These are phyloP conservation scores for Parathielavia hyrcaniae DNA, from an alignment of 495 filamentous ascomycete genomes.

Conservation along the genomic window DNA sequence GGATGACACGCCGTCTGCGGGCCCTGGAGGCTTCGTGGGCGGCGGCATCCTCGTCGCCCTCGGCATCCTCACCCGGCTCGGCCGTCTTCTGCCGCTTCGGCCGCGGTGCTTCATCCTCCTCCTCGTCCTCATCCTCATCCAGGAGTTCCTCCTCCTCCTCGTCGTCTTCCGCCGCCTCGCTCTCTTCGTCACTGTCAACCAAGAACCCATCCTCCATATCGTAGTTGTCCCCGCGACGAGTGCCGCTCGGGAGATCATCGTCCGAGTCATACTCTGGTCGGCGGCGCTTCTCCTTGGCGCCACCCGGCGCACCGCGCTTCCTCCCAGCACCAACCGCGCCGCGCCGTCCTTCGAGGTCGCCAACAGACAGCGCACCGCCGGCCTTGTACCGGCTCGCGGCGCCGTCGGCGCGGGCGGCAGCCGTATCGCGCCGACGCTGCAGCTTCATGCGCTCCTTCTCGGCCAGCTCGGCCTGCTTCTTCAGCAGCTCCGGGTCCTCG, in stretches of 20 bases:
- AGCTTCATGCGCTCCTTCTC: slow-evolving; percentile 65
- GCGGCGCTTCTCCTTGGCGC: slow-evolving; percentile 39
- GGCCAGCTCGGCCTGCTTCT: slow-evolving; percentile 64
- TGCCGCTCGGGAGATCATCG: slow-evolving; percentile 56
- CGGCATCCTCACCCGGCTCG: slow-evolving; percentile 39
- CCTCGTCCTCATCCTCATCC: slow-evolving; percentile 45
- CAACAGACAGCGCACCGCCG: slow-evolving; percentile 58
- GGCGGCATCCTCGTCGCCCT: slow-evolving; percentile 35
- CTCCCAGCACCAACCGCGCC: slow-evolving; percentile 28
- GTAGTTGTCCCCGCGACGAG: slow-evolving; percentile 71
- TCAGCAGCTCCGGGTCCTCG: slow-evolving; percentile 75
- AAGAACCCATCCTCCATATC: slow-evolving; percentile 75
- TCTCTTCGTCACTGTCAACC: slow-evolving; percentile 67
- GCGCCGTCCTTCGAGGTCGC: slow-evolving; percentile 62
- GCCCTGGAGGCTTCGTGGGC: slow-evolving; percentile 31
- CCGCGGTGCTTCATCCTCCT: slow-evolving; percentile 43
- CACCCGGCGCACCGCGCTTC: slow-evolving; percentile 42
- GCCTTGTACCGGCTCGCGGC: slow-evolving; percentile 43
- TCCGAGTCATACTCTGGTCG: slow-evolving; percentile 56
- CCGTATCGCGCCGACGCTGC: slow-evolving; percentile 61
- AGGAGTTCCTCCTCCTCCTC: slow-evolving; percentile 50
- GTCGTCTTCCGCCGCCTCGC: slow-evolving; percentile 55
- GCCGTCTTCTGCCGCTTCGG: slow-evolving; percentile 46
- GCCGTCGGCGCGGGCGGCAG: slow-evolving; percentile 57
- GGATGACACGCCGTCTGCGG: slow-evolving; percentile 42